phyloP scores from a whole-genome alignment of 2,329 filamentous ascomycete species.

The Clathrospora elynae region DNA sequence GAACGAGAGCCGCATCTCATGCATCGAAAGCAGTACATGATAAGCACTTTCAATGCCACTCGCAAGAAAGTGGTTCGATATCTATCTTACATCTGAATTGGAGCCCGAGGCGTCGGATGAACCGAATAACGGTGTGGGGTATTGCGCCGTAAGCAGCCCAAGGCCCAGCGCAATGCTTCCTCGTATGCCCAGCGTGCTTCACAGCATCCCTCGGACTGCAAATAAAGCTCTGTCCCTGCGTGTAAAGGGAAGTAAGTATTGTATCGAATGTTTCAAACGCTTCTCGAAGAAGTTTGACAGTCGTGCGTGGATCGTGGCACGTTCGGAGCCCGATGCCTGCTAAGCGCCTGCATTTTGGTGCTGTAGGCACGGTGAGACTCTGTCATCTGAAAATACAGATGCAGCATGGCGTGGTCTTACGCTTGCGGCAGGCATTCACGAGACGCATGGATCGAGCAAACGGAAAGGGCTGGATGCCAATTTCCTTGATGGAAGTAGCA shows the following conservation, averaged over 20 bases:
- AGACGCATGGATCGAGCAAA: slow-evolving; percentile 2
- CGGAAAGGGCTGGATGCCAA: slow-evolving; percentile 20
- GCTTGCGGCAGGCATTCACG: slow-evolving; percentile 11
- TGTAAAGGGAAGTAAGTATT: slow-evolving; percentile 1
- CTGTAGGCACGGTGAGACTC: slow-evolving; percentile 30
- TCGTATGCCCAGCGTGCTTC: slow-evolving; percentile 6
- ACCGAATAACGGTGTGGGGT: slow-evolving; percentile 21
- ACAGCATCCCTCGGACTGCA: slow-evolving; percentile 5
- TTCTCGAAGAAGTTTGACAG: slow-evolving; percentile 34
- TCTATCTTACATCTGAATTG: too few species aligned
- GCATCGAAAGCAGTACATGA: too few species aligned
- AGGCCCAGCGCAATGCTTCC: slow-evolving; percentile 4
- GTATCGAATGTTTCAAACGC: slow-evolving; percentile 28
- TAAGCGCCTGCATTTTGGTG: slow-evolving; percentile 22
- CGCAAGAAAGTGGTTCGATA: too few species aligned
- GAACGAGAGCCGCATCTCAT: too few species aligned
- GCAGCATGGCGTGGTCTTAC: slow-evolving; percentile 14
- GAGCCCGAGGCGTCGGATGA: slow-evolving; percentile 12
- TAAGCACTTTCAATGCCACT: too few species aligned
- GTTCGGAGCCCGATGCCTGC: slow-evolving; percentile 40
- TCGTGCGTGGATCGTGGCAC: slow-evolving; percentile 11
- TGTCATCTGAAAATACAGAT: slow-evolving; percentile 12
- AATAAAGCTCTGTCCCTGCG: slow-evolving; percentile 3
- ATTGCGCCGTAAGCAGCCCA: slow-evolving; percentile 17
- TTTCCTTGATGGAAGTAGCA: slow-evolving; percentile 10